Conservation (phyloP, 2,329 filamentous ascomycete species). For the Cordyceps javanica region DNA sequence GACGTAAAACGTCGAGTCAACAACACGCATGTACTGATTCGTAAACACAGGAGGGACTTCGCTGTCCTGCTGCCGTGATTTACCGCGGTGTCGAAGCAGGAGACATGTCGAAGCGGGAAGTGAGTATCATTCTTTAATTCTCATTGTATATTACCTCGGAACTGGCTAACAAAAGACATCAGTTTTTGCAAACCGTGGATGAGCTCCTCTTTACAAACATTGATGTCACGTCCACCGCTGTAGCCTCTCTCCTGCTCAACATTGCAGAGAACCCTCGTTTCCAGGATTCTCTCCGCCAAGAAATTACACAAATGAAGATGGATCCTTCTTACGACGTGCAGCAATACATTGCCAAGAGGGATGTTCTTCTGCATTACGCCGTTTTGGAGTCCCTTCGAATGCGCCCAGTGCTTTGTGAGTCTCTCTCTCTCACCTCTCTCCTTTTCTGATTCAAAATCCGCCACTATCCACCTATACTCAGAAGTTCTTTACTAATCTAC, state of each 20-base stretch:
- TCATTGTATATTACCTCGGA: too few species aligned
- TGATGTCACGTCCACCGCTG: neutral
- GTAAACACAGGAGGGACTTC: neutral
- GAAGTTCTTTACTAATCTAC: neutral
- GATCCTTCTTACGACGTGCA: neutral
- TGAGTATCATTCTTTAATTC: neutral
- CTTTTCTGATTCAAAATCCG: neutral
- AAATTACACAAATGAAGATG: neutral
- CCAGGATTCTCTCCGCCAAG: neutral
- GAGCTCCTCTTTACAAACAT: neutral
- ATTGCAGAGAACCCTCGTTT: neutral
- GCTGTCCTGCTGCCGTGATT: neutral
- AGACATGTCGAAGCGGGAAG: neutral
- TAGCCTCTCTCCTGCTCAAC: neutral
- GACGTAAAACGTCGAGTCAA: neutral
- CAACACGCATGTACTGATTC: neutral
- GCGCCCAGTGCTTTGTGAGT: constrained; percentile 11
- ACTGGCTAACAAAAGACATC: neutral
- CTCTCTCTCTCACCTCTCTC: constrained; percentile 5
- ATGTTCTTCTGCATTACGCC: neutral
- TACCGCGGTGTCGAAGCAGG: neutral
- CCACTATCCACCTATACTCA: too few species aligned
- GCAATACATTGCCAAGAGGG: neutral
- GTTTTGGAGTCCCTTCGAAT: neutral
- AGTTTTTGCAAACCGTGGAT: neutral